Conservation (phyloP, 768 basidiomycete genomes). For the Leccinum rimulosum region DNA sequence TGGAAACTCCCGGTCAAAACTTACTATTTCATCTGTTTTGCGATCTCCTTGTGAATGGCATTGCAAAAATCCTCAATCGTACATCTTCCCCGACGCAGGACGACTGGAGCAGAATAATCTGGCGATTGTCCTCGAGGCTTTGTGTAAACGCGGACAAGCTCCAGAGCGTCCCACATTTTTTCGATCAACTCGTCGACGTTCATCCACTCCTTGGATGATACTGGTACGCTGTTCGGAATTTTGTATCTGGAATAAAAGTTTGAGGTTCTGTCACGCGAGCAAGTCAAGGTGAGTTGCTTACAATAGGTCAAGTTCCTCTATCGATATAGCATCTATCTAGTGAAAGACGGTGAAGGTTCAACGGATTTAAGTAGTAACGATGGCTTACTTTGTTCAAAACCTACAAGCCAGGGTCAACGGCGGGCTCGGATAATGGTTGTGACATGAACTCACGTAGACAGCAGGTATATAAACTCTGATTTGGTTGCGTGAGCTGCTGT, state of each 20-base stretch:
- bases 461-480: constrained; percentile 88
- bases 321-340: constrained; percentile 97
- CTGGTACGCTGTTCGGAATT: constrained; percentile 93
- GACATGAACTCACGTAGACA: constrained; percentile 62
- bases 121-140: constrained; percentile 90
- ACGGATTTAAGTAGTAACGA: background rate
- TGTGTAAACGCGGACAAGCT: constrained; percentile 94
- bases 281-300: constrained; percentile 35
- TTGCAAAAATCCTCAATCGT: constrained; percentile 89
- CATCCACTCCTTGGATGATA: constrained; percentile 93
- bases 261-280: background rate
- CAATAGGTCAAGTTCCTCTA: constrained; percentile 94
- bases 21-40: constrained; percentile 96
- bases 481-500: constrained; percentile 3
- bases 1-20: constrained; percentile 22
- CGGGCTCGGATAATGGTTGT: background rate
- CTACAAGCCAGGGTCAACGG: constrained; percentile 33
- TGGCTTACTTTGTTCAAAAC: constrained; percentile 75
- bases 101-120: constrained; percentile 90
- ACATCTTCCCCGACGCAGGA: constrained; percentile 62
- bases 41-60: constrained; percentile 94
- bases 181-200: constrained; percentile 94
- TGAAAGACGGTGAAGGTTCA: constrained; percentile 3
- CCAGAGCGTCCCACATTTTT: constrained; percentile 90
- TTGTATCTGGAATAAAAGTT: constrained; percentile 56